Evolutionary conservation across 371 early-diverging fungal genomes (phyloP).

Genomic region (Saksenaea vasiformis): DNA sequence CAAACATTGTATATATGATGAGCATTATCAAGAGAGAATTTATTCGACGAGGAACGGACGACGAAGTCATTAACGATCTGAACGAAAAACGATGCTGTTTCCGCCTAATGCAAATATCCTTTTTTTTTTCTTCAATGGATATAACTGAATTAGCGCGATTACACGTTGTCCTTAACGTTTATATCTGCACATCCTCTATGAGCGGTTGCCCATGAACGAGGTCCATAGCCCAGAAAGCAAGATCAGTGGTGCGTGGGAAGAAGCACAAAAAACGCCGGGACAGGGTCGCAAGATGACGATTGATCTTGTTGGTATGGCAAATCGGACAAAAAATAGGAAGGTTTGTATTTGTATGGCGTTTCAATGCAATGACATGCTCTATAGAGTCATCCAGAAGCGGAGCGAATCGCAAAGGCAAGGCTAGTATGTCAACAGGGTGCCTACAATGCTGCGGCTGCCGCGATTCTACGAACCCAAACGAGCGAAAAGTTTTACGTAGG

Average conservation of each 20-base stretch:
- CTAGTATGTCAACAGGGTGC: constrained; percentile 59
- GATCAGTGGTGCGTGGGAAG: constrained; percentile 26
- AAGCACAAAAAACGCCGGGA: constrained; percentile 8
- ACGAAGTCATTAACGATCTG: constrained; percentile 41
- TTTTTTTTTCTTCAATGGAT: constrained; percentile 13
- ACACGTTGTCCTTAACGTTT: constrained; percentile 13
- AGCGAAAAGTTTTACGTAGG: constrained; percentile 44
- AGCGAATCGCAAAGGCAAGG: background rate
- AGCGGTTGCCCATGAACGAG: constrained; percentile 31
- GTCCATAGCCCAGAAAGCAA: constrained; percentile 41
- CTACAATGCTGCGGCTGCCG: constrained; percentile 61
- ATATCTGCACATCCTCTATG: constrained; percentile 35
- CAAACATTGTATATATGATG: constrained; percentile 56
- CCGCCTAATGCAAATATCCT: constrained; percentile 54
- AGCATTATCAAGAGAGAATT: constrained; percentile 20
- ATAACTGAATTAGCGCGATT: constrained; percentile 11
- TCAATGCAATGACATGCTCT: background rate
- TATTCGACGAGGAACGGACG: constrained; percentile 25
- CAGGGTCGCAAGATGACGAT: constrained; percentile 31
- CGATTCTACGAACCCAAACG: constrained; percentile 54
- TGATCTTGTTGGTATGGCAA: constrained; percentile 22
- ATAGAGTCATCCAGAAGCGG: constrained; percentile 10
- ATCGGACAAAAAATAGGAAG: constrained; percentile 14
- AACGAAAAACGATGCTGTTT: constrained; percentile 50
- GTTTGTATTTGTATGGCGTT: background rate